A percentile compares a stretch with the other conserved stretches of the same genome.
phyloP scores from a whole-genome alignment of 345 rosid genomes.

The Citrus sinensis region DNA sequence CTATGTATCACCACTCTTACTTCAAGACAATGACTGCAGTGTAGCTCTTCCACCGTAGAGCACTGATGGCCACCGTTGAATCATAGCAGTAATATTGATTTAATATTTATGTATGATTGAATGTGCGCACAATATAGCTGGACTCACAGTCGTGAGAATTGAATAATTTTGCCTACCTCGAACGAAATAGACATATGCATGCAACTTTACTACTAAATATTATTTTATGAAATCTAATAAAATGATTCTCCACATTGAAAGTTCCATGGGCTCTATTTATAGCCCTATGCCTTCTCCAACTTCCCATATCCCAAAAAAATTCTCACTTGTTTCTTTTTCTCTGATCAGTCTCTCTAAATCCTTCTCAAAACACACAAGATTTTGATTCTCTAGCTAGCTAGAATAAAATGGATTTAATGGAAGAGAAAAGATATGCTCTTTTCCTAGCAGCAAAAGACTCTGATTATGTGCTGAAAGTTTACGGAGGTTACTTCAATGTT shows the following conservation, averaged over 20 bases:
- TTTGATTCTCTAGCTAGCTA: background rate
- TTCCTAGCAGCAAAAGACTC: conserved; percentile 73
- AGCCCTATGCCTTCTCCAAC: background rate
- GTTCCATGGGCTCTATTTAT: background rate
- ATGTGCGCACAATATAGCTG: too few relatives aligned
- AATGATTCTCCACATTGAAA: background rate
- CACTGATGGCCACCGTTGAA: too few relatives aligned
- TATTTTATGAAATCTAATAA: background rate
- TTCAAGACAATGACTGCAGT: too few relatives aligned
- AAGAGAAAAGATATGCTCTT: conserved; percentile 47
- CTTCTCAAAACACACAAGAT: background rate
- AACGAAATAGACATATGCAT: too few relatives aligned
- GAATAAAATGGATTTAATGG: conserved; percentile 3
- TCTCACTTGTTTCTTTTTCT: background rate
- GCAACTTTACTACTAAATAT: too few relatives aligned
- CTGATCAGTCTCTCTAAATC: background rate
- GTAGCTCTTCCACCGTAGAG: fast-evolving
- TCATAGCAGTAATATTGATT: too few relatives aligned
- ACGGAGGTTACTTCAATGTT: conserved; percentile 85
- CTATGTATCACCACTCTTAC: too few relatives aligned
- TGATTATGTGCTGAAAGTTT: conserved; percentile 58
- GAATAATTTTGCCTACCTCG: too few relatives aligned
- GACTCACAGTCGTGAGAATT: too few relatives aligned
- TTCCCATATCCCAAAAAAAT: background rate
- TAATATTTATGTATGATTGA: too few relatives aligned